Evolutionary conservation across 1,284 basidiomycete species (phyloP).

Genomic region (Psilocybe mexicana): DNA sequence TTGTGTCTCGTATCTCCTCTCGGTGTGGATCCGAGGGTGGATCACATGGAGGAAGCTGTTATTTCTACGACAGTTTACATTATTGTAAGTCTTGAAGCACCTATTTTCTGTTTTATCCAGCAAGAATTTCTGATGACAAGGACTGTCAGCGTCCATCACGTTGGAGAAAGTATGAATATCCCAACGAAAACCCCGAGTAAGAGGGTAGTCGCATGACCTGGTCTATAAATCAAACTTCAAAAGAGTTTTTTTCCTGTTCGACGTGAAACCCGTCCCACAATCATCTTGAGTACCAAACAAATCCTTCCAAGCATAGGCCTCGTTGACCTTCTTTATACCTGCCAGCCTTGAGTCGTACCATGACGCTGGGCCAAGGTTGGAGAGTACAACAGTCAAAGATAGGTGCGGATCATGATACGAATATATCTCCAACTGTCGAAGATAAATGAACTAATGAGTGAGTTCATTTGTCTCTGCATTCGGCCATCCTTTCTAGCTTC

Average conservation of each 20-base stretch:
- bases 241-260: too few relatives aligned
- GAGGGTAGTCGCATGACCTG: background rate
- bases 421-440: background rate
- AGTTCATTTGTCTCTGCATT: background rate
- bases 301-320: too few relatives aligned
- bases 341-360: background rate
- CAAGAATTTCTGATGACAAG: background rate
- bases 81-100: slow-evolving; percentile 6
- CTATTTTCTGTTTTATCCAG: background rate
- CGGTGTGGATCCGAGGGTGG: slow-evolving; percentile 7
- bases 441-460: background rate
- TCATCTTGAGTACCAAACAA: too few relatives aligned
- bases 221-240: too few relatives aligned
- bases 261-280: too few relatives aligned
- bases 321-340: too few relatives aligned
- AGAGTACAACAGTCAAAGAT: background rate
- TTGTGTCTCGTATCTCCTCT: slow-evolving; percentile 10
- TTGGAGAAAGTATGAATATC: slow-evolving; percentile 6
- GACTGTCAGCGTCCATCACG: slow-evolving; percentile 10
- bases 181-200: background rate
- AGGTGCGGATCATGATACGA: slow-evolving; percentile 12
- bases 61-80: slow-evolving; percentile 18
- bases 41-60: slow-evolving; percentile 13
- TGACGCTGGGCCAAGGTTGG: background rate
- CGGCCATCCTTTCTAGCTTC: background rate